phyloP scores from a whole-genome alignment of 1,139 yeast species.

The Arxiozyma bovina region DNA sequence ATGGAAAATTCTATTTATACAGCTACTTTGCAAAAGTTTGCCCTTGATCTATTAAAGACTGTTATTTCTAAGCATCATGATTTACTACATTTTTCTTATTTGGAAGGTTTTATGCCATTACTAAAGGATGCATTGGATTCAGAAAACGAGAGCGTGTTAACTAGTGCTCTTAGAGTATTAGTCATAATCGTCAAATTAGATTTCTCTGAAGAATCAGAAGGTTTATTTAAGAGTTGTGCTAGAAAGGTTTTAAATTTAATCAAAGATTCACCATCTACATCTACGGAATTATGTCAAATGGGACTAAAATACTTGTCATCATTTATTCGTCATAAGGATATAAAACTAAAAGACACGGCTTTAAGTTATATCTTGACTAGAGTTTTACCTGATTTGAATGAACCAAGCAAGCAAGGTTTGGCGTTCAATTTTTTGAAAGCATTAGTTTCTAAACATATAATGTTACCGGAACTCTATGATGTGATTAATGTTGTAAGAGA shows the following conservation, averaged over 20 bases:
- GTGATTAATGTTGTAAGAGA: conserved; percentile 73
- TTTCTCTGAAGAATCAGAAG: conserved; percentile 48
- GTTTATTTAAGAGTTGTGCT: conserved; percentile 49
- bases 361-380: conserved; percentile 68
- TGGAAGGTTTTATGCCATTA: conserved; percentile 69
- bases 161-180: conserved; percentile 59
- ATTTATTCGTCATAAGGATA: conserved; percentile 60
- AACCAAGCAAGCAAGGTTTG: conserved; percentile 79
- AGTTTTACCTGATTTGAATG: conserved; percentile 81
- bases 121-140: conserved; percentile 52
- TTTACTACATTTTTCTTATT: conserved; percentile 50
- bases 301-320: conserved; percentile 68
- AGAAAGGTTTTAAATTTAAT: conserved; percentile 58
- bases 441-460: conserved; percentile 58
- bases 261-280: conserved; percentile 70
- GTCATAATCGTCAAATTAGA: conserved; percentile 54
- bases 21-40: conserved; percentile 60
- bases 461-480: conserved; percentile 86
- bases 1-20: conserved; percentile 43
- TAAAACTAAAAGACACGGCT: conserved; percentile 62
- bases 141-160: conserved; percentile 66
- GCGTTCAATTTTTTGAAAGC: conserved; percentile 80
- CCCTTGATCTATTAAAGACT: conserved; percentile 68
- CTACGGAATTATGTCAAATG: conserved; percentile 74
- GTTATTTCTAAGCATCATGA: conserved; percentile 55